phyloP scores from a whole-genome alignment of 495 filamentous ascomycete genomes.

The Podospora didyma region DNA sequence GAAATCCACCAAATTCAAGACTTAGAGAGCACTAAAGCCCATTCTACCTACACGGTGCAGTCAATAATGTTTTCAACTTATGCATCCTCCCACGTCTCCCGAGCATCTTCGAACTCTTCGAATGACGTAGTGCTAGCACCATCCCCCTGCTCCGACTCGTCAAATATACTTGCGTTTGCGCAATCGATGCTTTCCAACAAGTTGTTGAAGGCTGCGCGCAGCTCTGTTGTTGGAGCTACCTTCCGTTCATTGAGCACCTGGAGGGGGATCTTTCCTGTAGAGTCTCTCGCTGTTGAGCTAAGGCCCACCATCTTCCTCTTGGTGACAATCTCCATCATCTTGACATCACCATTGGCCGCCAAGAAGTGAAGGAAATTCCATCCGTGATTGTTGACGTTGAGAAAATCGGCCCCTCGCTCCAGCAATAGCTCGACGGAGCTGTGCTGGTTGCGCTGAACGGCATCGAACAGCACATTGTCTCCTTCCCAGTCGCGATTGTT shows the following conservation, averaged over 20 bases:
- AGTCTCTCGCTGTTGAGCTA: neutral
- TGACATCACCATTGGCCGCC: neutral
- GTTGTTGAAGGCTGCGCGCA: too few relatives aligned
- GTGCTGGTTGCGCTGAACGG: neutral
- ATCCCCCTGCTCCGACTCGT: too few relatives aligned
- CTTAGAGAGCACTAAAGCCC: too few relatives aligned
- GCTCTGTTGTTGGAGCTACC: too few relatives aligned
- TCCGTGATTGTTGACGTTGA: conserved; percentile 1
- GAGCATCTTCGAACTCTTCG: too few relatives aligned
- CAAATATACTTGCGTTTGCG: too few relatives aligned
- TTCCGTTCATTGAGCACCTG: conserved; percentile 4
- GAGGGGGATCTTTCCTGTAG: neutral
- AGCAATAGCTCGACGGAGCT: neutral
- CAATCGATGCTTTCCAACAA: too few relatives aligned
- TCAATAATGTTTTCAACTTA: too few relatives aligned
- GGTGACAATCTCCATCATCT: neutral
- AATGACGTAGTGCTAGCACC: too few relatives aligned
- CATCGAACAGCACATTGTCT: neutral
- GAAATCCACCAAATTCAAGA: too few relatives aligned
- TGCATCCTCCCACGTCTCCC: too few relatives aligned
- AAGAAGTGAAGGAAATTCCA: neutral
- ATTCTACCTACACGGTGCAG: too few relatives aligned
- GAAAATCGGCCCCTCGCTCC: neutral
- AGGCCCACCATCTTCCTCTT: neutral
- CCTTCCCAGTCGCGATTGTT: conserved; percentile 6